These are phyloP conservation scores for Isabelozyma gotoi DNA, from an alignment of 805 yeast genomes.

Conservation along the genomic window DNA sequence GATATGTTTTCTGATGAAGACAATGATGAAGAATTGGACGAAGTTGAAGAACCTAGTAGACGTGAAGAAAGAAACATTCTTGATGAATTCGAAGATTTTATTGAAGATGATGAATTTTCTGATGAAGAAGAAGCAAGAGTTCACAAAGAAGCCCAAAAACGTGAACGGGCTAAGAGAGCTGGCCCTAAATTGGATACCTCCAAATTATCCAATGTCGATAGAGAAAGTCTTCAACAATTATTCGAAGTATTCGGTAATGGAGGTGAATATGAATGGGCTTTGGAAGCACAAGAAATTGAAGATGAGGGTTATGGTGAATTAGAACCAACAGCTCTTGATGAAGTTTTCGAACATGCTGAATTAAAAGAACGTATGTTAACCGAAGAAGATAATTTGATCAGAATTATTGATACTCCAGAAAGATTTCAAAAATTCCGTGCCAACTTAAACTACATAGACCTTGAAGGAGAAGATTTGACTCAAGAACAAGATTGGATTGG, in stretches of 20 bases:
- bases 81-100: constrained; percentile 94
- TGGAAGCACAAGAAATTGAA: constrained; percentile 78
- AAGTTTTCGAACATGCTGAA: constrained; percentile 94
- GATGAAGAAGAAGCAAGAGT: constrained; percentile 70
- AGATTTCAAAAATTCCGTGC: constrained; percentile 79
- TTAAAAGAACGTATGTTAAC: constrained; percentile 88
- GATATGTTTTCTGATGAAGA: constrained; percentile 71
- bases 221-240: constrained; percentile 89
- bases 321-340: constrained; percentile 67
- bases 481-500: constrained; percentile 81
- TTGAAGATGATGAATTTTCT: constrained; percentile 94
- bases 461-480: constrained; percentile 65
- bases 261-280: constrained; percentile 96
- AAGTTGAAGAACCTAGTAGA: constrained; percentile 26
- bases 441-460: constrained; percentile 63
- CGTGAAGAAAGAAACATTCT: constrained; percentile 39
- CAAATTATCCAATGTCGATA: constrained; percentile 65
- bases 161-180: constrained; percentile 29
- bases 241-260: constrained; percentile 97
- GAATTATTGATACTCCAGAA: constrained; percentile 89
- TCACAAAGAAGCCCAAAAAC: constrained; percentile 27
- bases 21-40: constrained; percentile 25
- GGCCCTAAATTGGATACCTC: constrained; percentile 54
- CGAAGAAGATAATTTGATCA: constrained; percentile 83
- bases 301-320: constrained; percentile 54